phyloP scores from a whole-genome alignment of 352 stramenopile species.

The Elongisporangium prolatum region DNA sequence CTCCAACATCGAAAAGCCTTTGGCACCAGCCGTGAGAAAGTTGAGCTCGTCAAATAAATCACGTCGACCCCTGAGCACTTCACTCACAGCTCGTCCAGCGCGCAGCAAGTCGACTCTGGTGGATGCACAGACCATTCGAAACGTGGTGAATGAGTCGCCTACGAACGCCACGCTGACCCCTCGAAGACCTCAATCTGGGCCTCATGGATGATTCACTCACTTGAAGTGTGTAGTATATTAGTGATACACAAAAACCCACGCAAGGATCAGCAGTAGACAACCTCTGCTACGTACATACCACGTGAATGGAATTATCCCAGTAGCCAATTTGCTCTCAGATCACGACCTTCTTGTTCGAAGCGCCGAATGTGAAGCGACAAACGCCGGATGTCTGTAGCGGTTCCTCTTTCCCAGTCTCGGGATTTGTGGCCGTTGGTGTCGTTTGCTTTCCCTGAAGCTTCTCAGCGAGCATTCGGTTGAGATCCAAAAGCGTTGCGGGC shows the following conservation, averaged over 20 bases:
- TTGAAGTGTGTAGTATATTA: neutral
- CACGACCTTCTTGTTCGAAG: constrained; percentile 22
- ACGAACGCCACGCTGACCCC: neutral
- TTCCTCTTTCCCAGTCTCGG: constrained; percentile 5
- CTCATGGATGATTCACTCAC: neutral
- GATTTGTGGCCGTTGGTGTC: constrained; percentile 2
- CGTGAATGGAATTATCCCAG: neutral
- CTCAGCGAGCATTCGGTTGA: constrained; percentile 49
- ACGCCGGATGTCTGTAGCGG: constrained; percentile 24
- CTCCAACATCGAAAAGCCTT: neutral
- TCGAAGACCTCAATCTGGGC: neutral
- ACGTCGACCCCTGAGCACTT: neutral
- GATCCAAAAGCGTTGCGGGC: constrained; percentile 37
- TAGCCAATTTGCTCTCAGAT: constrained; percentile 13
- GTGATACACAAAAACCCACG: neutral
- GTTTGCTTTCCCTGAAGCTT: constrained; percentile 23
- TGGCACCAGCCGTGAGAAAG: neutral
- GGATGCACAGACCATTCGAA: neutral
- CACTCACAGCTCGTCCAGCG: neutral
- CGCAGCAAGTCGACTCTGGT: neutral
- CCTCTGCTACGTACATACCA: neutral
- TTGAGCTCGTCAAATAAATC: neutral
- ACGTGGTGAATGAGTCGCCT: neutral
- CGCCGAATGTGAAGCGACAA: constrained; percentile 53
- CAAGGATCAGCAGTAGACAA: neutral